phyloP scores from a whole-genome alignment of 1,284 basidiomycete genomes.

The Cystobasidium slooffiae region DNA sequence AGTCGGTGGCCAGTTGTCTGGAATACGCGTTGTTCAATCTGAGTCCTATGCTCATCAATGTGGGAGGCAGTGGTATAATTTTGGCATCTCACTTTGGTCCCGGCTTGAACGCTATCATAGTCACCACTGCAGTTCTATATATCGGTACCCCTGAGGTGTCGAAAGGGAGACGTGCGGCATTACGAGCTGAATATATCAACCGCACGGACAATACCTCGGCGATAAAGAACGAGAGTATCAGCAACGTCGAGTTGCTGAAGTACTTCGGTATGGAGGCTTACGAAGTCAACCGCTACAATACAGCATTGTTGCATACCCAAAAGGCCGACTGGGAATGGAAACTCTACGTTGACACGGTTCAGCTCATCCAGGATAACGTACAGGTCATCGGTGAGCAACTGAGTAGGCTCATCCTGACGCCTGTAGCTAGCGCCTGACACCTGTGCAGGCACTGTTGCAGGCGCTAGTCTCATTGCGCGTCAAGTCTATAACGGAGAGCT shows the following conservation, averaged over 20 bases:
- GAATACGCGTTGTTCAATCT: no score
- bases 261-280: constrained; percentile 81
- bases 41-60: background rate
- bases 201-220: constrained; percentile 12
- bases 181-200: constrained; percentile 6
- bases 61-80: background rate
- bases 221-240: constrained; percentile 60
- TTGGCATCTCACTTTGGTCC: background rate
- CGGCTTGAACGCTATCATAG: background rate
- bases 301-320: constrained; percentile 75
- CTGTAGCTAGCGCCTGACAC: constrained; percentile 52
- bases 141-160: background rate
- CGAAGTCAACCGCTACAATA: constrained; percentile 74
- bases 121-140: constrained; percentile 2
- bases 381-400: constrained; percentile 13
- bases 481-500: constrained; percentile 64
- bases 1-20: no score
- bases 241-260: constrained; percentile 78
- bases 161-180: background rate
- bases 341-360: background rate
- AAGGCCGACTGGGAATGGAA: constrained; percentile 54
- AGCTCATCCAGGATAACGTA: constrained; percentile 5
- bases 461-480: constrained; percentile 72
- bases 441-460: constrained; percentile 75
- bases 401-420: background rate